Evolutionary conservation across 2,329 filamentous ascomycete genomes (phyloP).

Genomic region (Dothideomycetes sp.): DNA sequence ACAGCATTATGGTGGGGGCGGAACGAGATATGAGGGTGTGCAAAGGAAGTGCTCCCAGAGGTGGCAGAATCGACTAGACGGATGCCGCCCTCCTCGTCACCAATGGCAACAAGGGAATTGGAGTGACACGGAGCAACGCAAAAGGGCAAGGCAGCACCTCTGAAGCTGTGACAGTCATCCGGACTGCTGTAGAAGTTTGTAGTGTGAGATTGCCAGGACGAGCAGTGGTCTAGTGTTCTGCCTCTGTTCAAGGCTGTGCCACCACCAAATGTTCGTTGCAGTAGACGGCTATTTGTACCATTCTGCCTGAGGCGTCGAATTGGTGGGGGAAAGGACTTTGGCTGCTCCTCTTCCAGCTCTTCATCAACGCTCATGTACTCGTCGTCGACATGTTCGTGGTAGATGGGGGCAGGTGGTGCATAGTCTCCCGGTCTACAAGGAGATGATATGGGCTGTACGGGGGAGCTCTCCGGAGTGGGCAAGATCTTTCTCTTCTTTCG

Average conservation of each 20-base stretch:
- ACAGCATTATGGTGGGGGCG: slow-evolving; percentile 59
- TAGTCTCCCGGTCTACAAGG: slow-evolving; percentile 6
- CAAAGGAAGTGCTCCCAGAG: slow-evolving; percentile 40
- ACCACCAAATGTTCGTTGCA: slow-evolving; percentile 37
- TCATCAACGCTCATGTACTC: slow-evolving; percentile 6
- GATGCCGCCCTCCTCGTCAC: slow-evolving; percentile 58
- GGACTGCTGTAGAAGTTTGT: slow-evolving; percentile 48
- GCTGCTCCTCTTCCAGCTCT: slow-evolving; percentile 15
- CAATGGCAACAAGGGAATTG: slow-evolving; percentile 57
- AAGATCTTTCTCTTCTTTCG: slow-evolving; percentile 33
- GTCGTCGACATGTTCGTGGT: slow-evolving; percentile 4
- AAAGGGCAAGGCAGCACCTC: slow-evolving; percentile 48
- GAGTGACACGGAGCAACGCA: slow-evolving; percentile 56
- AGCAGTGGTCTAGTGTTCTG: slow-evolving; percentile 27
- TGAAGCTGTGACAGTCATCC: slow-evolving; percentile 41
- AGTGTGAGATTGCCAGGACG: slow-evolving; percentile 48
- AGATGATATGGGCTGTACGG: slow-evolving; percentile 15
- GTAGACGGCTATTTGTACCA: slow-evolving; percentile 24
- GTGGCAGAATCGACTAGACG: slow-evolving; percentile 51
- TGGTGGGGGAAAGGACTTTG: slow-evolving; percentile 31
- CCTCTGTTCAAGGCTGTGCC: slow-evolving; percentile 27
- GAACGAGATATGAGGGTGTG: slow-evolving; percentile 46
- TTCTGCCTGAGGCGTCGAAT: slow-evolving; percentile 26
- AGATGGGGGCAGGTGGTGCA: slow-evolving; percentile 1
- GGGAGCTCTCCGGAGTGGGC: slow-evolving; percentile 33